Percentiles rank a stretch among this genome's conserved stretches.
phyloP scores from a whole-genome alignment of 805 yeast species.

The Candida quercuum region DNA sequence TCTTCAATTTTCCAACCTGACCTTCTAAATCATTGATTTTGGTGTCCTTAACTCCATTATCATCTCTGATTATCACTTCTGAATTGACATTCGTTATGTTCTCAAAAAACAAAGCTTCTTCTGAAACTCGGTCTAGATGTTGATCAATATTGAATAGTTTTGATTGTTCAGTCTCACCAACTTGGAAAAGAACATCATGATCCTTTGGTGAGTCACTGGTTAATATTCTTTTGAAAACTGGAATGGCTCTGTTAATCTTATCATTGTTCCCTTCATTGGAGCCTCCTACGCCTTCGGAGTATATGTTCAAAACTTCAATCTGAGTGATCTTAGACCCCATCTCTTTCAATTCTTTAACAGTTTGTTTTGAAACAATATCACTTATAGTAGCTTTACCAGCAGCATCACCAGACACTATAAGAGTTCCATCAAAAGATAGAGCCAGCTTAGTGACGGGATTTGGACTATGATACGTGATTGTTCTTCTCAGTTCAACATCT shows the following conservation, averaged over 20 bases:
- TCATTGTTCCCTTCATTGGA: slow-evolving; percentile 8
- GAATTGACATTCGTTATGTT: slow-evolving; percentile 37
- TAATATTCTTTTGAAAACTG: slow-evolving; percentile 58
- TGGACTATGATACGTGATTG: slow-evolving; percentile 49
- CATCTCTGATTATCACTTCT: slow-evolving; percentile 23
- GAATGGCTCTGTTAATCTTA: slow-evolving; percentile 38
- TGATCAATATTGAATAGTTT: slow-evolving; percentile 35
- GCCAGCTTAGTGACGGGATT: slow-evolving; percentile 44
- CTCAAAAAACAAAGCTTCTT: slow-evolving; percentile 48
- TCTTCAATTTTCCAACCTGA: slow-evolving; percentile 44
- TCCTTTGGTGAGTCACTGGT: slow-evolving; percentile 35
- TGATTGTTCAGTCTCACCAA: slow-evolving; percentile 19
- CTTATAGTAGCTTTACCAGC: slow-evolving; percentile 61
- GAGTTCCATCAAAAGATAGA: slow-evolving; percentile 71
- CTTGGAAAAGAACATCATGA: slow-evolving; percentile 37
- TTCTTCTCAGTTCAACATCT: slow-evolving; percentile 42
- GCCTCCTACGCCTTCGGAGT: background rate
- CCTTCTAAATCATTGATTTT: slow-evolving; percentile 35
- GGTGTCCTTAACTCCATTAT: slow-evolving; percentile 19
- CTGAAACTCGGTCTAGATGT: slow-evolving; percentile 43
- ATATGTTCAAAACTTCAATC: slow-evolving; percentile 13
- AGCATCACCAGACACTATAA: slow-evolving; percentile 66
- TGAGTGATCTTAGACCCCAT: slow-evolving; percentile 14
- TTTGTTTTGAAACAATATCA: slow-evolving; percentile 69
- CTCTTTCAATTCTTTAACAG: slow-evolving; percentile 47